Evolutionary conservation across 345 rosid species (phyloP).

Genomic region (Populus alba): DNA sequence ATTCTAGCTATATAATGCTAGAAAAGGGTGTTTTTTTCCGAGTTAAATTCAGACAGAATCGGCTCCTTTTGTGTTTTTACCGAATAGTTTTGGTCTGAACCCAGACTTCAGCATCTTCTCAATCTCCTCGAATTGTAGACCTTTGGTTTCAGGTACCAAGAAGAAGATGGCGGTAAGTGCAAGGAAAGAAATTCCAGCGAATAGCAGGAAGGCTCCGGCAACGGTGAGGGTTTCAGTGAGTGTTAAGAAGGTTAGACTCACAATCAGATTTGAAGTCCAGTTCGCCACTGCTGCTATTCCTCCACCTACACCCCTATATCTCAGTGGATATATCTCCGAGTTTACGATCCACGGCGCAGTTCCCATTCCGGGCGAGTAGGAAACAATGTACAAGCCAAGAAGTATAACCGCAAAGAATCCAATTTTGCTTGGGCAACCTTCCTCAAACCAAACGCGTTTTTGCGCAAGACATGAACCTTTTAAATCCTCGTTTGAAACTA

Average conservation of each 20-base stretch:
- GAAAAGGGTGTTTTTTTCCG: no score
- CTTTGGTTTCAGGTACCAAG: constrained; percentile 83
- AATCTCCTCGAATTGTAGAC: constrained; percentile 71
- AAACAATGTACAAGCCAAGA: constrained; percentile 64
- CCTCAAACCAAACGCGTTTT: constrained; percentile 46
- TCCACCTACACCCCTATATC: constrained; percentile 82
- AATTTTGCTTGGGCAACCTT: constrained; percentile 76
- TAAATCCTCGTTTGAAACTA: constrained; percentile 30
- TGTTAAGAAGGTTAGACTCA: constrained; percentile 60
- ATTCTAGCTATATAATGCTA: neutral
- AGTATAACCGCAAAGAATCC: constrained; percentile 67
- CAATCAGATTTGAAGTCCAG: constrained; percentile 73
- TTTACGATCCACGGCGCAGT: constrained; percentile 89
- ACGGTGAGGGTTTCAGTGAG: constrained; percentile 56
- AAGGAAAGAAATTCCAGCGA: constrained; percentile 44
- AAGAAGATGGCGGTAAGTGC: constrained; percentile 56
- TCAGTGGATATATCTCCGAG: constrained; percentile 86
- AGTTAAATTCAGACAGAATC: no score
- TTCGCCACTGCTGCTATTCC: constrained; percentile 76
- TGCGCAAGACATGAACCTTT: constrained; percentile 30
- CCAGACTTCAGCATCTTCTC: constrained; percentile 64
- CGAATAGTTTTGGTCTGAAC: constrained; percentile 40
- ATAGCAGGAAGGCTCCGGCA: constrained; percentile 62
- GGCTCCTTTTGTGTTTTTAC: constrained; percentile 9
- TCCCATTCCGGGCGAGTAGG: constrained; percentile 84